A percentile compares a stretch with the other conserved stretches of the same genome.
These are phyloP conservation scores for Elaeagnus macrophylla DNA, from an alignment of 306 rosid species.

Conservation along the genomic window DNA sequence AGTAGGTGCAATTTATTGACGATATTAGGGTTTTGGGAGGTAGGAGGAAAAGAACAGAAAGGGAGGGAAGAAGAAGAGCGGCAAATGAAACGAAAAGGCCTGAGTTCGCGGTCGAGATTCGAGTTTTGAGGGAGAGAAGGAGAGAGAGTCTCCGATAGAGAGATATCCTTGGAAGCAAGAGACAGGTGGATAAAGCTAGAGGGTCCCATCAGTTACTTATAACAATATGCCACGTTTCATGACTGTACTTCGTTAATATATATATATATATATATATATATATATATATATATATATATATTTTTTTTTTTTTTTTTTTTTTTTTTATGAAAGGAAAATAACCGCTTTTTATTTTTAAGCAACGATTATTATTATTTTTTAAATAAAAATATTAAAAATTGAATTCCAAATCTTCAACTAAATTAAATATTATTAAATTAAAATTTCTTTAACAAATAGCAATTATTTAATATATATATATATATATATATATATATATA, in stretches of 20 bases:
- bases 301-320: too few relatives aligned
- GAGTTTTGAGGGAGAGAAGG: slow-evolving; percentile 38
- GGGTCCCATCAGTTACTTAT: slow-evolving; percentile 39
- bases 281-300: too few relatives aligned
- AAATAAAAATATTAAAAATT: too few relatives aligned
- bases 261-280: too few relatives aligned
- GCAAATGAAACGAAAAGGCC: slow-evolving; percentile 47
- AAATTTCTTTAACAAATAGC: too few relatives aligned
- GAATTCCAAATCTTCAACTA: too few relatives aligned
- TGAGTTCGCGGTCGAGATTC: slow-evolving; percentile 71
- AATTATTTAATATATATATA: too few relatives aligned
- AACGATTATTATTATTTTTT: too few relatives aligned
- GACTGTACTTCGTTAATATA: slow-evolving; percentile 14
- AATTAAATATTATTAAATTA: too few relatives aligned
- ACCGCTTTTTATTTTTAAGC: too few relatives aligned
- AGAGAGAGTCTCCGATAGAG: slow-evolving; percentile 4
- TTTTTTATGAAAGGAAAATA: too few relatives aligned
- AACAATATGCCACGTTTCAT: slow-evolving; percentile 27
- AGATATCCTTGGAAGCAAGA: slow-evolving; percentile 32
- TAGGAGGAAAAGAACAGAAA: neutral
- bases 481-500: too few relatives aligned
- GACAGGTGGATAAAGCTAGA: slow-evolving; percentile 44
- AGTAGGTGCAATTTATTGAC: neutral
- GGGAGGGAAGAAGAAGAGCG: slow-evolving; percentile 35
- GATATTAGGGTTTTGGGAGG: slow-evolving; percentile 58